These are phyloP conservation scores for Rhodotorula diobovata DNA, from an alignment of 768 basidiomycete species.

Conservation along the genomic window DNA sequence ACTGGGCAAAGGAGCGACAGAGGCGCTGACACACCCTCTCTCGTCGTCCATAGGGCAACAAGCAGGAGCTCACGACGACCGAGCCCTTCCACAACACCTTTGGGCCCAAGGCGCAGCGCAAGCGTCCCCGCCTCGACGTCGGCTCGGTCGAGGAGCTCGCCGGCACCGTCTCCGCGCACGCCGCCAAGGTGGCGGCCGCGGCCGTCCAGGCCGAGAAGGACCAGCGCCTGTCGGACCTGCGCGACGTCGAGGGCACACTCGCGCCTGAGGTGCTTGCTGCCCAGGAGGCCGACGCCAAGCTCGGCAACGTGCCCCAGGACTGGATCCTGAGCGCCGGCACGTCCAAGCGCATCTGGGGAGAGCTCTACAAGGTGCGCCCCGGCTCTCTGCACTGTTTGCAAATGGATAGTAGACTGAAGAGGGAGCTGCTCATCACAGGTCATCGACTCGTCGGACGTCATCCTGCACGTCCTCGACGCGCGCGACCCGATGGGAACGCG, in stretches of 20 bases:
- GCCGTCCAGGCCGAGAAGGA: constrained; percentile 24
- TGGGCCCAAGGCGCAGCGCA: constrained; percentile 91
- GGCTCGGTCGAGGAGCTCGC: constrained; percentile 88
- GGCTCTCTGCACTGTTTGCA: not conserved
- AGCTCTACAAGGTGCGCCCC: constrained; percentile 70
- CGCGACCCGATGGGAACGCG: constrained; percentile 92
- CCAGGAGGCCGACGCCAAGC: constrained; percentile 22
- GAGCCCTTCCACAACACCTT: constrained; percentile 94
- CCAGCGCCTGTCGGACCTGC: constrained; percentile 25
- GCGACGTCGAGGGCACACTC: constrained; percentile 30
- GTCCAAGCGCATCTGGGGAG: constrained; percentile 90
- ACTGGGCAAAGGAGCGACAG: no score
- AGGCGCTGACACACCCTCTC: not conserved
- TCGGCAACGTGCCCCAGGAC: constrained; percentile 38
- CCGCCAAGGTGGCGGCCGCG: constrained; percentile 12
- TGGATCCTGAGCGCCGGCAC: constrained; percentile 79
- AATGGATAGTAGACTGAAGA: constrained; percentile 3
- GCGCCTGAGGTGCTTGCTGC: constrained; percentile 27
- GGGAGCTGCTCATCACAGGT: constrained; percentile 50
- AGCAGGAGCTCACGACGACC: constrained; percentile 88
- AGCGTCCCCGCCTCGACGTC: constrained; percentile 77
- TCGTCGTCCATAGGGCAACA: constrained; percentile 52
- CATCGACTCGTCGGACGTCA: constrained; percentile 94
- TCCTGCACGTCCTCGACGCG: constrained; percentile 91
- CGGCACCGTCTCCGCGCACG: constrained; percentile 10